Conservation (phyloP, 1,284 basidiomycete species). For the Athelia sp. region DNA sequence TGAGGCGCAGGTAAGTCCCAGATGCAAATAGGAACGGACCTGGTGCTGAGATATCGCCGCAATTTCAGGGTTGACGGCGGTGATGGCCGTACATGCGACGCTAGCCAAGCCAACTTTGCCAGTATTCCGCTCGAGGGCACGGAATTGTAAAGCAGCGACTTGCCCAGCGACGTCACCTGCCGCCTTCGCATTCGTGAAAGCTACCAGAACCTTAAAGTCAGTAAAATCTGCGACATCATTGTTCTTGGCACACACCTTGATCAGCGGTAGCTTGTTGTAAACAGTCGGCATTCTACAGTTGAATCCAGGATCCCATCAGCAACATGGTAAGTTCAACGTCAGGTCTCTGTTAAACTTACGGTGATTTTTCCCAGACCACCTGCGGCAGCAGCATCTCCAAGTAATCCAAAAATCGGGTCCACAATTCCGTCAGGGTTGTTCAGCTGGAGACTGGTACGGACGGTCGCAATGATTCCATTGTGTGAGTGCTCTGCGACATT, state of each 20-base stretch:
- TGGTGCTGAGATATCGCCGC: constrained; percentile 65
- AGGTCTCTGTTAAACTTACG: constrained; percentile 24
- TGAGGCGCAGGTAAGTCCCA: background rate
- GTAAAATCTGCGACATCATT: background rate
- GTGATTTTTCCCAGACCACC: constrained; percentile 48
- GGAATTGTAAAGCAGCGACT: constrained; percentile 58
- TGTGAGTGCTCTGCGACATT: constrained; percentile 56
- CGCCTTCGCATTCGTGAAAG: constrained; percentile 69
- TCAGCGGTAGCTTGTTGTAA: constrained; percentile 43
- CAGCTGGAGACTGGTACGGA: constrained; percentile 38
- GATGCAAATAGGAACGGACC: constrained; percentile 17
- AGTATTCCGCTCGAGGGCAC: constrained; percentile 66
- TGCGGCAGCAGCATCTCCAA: constrained; percentile 59
- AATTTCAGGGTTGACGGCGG: constrained; percentile 61
- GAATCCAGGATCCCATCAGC: background rate
- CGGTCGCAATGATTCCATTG: constrained; percentile 47
- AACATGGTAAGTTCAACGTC: background rate
- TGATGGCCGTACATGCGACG: constrained; percentile 47
- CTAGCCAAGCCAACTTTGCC: constrained; percentile 47
- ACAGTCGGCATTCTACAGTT: constrained; percentile 51
- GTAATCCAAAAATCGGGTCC: constrained; percentile 62
- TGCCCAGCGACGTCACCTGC: constrained; percentile 50
- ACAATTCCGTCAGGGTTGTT: constrained; percentile 59
- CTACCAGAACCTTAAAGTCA: constrained; percentile 39
- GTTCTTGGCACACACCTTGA: background rate